Evolutionary conservation across 192 early-diverging fungal genomes (phyloP).

Genomic region (Backusella parvicylindrica): DNA sequence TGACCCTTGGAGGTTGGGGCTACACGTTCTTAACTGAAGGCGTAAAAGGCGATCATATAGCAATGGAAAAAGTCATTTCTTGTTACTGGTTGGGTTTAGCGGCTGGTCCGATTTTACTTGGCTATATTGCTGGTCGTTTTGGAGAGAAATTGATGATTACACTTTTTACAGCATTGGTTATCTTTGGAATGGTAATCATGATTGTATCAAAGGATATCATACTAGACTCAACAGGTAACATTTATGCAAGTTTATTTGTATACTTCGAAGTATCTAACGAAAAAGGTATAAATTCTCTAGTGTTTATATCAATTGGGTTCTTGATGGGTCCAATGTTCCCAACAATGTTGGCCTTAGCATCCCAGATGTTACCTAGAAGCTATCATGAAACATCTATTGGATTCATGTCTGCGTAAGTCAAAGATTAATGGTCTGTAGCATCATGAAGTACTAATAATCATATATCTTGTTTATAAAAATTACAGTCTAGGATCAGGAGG

Average conservation of each 20-base stretch:
- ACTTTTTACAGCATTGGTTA: conserved; percentile 2
- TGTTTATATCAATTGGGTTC: conserved; percentile 12
- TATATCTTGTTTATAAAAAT: too few relatives aligned
- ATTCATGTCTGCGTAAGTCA: conserved; percentile 26
- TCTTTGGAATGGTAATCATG: conserved; percentile 8
- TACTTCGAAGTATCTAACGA: too few relatives aligned
- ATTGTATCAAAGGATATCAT: neutral
- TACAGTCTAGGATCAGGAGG: conserved; percentile 29
- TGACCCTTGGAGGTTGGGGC: conserved; percentile 37
- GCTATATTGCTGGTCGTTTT: conserved; percentile 24
- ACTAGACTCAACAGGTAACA: conserved; percentile 17
- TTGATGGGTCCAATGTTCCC: conserved; percentile 30
- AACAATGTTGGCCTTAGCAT: conserved; percentile 27
- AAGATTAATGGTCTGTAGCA: neutral
- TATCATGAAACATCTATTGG: conserved; percentile 31
- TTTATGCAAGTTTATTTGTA: neutral
- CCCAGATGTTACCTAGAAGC: conserved; percentile 15
- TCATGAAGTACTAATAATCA: too few relatives aligned
- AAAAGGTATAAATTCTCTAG: neutral
- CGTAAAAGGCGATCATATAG: conserved; percentile 14
- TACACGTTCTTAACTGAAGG: conserved; percentile 30
- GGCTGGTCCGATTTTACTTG: conserved; percentile 27
- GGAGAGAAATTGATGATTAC: conserved; percentile 33
- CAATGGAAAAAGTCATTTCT: conserved; percentile 26
- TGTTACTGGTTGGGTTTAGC: conserved; percentile 34